A percentile compares a stretch with the other conserved stretches of the same genome.
Conservation (phyloP, 306 rosid species). For the Oemleria cerasiformis region DNA sequence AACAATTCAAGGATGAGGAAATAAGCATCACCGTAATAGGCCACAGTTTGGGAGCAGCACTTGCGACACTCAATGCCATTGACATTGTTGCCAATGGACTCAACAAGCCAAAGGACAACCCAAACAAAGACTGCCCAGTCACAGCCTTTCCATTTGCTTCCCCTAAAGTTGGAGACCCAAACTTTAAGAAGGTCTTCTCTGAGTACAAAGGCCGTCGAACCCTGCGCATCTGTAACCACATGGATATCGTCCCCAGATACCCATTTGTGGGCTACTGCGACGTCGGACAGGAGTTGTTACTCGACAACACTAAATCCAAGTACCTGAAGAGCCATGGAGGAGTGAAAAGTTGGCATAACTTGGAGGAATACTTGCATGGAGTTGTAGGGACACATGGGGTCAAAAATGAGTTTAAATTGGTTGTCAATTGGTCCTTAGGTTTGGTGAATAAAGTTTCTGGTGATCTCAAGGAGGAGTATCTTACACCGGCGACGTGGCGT, state of each 20-base stretch:
- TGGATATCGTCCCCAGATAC: constrained; percentile 55
- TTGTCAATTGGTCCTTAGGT: constrained; percentile 51
- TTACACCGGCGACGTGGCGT: constrained; percentile 52
- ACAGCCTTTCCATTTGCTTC: constrained; percentile 51
- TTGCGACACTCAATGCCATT: constrained; percentile 57
- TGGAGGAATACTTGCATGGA: constrained; percentile 73
- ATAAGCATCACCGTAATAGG: constrained; percentile 78
- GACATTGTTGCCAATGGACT: constrained; percentile 52
- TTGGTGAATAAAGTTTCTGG: constrained; percentile 42
- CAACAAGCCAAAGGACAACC: constrained; percentile 35
- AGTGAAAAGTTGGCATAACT: constrained; percentile 44
- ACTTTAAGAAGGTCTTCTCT: constrained; percentile 32
- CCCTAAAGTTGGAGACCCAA: constrained; percentile 55
- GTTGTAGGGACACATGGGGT: constrained; percentile 66
- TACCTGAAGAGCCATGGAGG: constrained; percentile 70
- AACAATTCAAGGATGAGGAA: constrained; percentile 61
- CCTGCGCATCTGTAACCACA: constrained; percentile 37
- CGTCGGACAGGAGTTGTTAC: constrained; percentile 54
- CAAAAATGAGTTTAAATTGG: constrained; percentile 47
- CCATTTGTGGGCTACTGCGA: constrained; percentile 46
- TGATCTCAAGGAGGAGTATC: constrained; percentile 45
- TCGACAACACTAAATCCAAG: constrained; percentile 45
- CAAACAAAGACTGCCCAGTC: constrained; percentile 46
- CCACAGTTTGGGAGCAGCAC: constrained; percentile 86
- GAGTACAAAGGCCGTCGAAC: constrained; percentile 29